These are phyloP conservation scores for Metschnikowia picachoensis DNA, from an alignment of 805 yeast genomes.

Conservation along the genomic window DNA sequence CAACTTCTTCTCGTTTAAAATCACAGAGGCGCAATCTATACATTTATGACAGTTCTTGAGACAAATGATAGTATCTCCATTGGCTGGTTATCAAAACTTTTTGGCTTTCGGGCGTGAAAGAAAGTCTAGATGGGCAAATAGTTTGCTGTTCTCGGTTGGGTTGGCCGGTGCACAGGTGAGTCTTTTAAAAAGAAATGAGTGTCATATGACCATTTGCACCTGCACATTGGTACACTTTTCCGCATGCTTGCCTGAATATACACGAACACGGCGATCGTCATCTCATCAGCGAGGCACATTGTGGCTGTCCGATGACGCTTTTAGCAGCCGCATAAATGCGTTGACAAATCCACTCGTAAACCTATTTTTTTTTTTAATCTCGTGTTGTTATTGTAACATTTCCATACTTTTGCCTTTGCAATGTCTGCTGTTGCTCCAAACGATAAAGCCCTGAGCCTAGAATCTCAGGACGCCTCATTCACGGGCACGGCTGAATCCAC, in stretches of 20 bases:
- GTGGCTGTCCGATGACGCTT: not conserved
- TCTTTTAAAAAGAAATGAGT: not conserved
- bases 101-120: no score
- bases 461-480: constrained; percentile 4
- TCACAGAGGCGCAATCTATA: no score
- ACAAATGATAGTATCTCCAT: no score
- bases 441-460: constrained; percentile 7
- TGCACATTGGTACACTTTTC: not conserved
- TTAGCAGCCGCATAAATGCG: constrained; percentile 4
- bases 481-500: constrained; percentile 8
- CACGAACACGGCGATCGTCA: constrained; percentile 13
- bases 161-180: not conserved
- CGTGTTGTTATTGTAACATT: not conserved
- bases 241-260: constrained; percentile 4
- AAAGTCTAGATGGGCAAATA: no score
- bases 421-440: constrained; percentile 8
- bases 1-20: not conserved
- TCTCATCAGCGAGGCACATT: not conserved
- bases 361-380: not conserved
- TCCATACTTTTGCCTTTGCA: no score
- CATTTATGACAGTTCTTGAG: no score
- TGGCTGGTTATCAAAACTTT: no score
- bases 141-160: no score
- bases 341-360: not conserved
- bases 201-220: not conserved